Conservation (phyloP, 306 rosid genomes). For the Mimosa pudica region DNA sequence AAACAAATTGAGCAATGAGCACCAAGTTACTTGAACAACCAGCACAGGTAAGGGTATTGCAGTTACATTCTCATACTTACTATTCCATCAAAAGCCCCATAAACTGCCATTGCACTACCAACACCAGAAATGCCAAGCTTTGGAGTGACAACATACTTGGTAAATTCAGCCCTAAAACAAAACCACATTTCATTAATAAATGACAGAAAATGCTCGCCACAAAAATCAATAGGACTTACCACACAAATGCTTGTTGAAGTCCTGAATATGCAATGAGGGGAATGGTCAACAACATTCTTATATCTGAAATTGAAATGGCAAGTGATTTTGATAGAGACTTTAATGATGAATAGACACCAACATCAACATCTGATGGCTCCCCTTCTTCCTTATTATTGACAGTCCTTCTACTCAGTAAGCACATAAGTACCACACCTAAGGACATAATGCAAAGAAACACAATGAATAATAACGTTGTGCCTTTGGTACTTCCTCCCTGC, state of each 20-base stretch:
- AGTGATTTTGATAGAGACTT: slow-evolving; percentile 60
- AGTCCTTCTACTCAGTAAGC: slow-evolving; percentile 65
- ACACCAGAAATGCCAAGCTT: slow-evolving; percentile 90
- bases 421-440: slow-evolving; percentile 78
- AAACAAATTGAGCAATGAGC: slow-evolving; percentile 4
- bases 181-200: slow-evolving; percentile 28
- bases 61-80: slow-evolving; percentile 57
- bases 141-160: slow-evolving; percentile 77
- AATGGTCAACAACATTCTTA: slow-evolving; percentile 75
- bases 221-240: slow-evolving; percentile 59
- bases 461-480: slow-evolving; percentile 71
- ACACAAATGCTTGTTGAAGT: slow-evolving; percentile 92
- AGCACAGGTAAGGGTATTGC: slow-evolving; percentile 19
- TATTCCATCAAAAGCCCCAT: slow-evolving; percentile 93
- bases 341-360: slow-evolving; percentile 46
- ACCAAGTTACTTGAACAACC: slow-evolving; percentile 9
- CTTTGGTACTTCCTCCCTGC: slow-evolving; percentile 72
- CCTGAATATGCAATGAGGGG: slow-evolving; percentile 97
- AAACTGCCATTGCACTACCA: slow-evolving; percentile 91
- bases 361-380: slow-evolving; percentile 42
- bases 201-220: slow-evolving; percentile 15
- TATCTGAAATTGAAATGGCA: slow-evolving; percentile 56
- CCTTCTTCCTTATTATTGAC: slow-evolving; percentile 45
- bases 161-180: slow-evolving; percentile 76
- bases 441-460: slow-evolving; percentile 80